A percentile compares a stretch with the other conserved stretches of the same genome.
phyloP scores from a whole-genome alignment of 2,329 filamentous ascomycete species.

The Chrysoporthe deuterocubensis region DNA sequence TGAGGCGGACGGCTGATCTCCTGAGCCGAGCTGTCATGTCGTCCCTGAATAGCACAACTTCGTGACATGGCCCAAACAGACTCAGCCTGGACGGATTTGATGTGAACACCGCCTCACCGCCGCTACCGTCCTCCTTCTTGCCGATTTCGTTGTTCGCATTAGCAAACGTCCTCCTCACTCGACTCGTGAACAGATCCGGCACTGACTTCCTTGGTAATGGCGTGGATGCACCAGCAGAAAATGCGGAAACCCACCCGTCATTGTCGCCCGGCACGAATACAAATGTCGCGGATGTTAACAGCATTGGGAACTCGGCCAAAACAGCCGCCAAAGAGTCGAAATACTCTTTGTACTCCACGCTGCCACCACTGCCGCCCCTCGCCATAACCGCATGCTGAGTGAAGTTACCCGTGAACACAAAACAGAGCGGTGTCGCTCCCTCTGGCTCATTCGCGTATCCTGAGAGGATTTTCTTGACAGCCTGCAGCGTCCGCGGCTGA shows the following conservation, averaged over 20 bases:
- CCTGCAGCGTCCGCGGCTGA: conserved; percentile 77
- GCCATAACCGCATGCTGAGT: conserved; percentile 67
- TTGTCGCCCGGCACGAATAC: conserved; percentile 95
- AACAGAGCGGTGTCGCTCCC: conserved; percentile 72
- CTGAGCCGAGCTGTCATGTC: conserved; percentile 81
- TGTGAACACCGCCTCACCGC: conserved; percentile 83
- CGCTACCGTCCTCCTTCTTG: conserved; percentile 48
- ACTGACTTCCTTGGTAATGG: conserved; percentile 73
- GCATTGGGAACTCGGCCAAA: conserved; percentile 79
- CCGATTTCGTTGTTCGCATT: conserved; percentile 74
- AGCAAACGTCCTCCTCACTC: conserved; percentile 80
- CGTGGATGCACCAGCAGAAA: conserved; percentile 73
- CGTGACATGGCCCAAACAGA: conserved; percentile 85
- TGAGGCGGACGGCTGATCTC: conserved; percentile 75
- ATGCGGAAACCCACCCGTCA: conserved; percentile 93
- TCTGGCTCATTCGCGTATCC: conserved; percentile 70
- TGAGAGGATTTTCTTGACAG: conserved; percentile 77
- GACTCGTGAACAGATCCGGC: conserved; percentile 87
- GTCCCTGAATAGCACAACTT: conserved; percentile 86
- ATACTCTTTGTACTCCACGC: conserved; percentile 95
- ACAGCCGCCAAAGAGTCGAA: conserved; percentile 86
- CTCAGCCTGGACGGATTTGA: conserved; percentile 83
- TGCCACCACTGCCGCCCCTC: conserved; percentile 72
- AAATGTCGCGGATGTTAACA: conserved; percentile 81
- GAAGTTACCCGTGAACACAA: conserved; percentile 88